Evolutionary conservation across 1,284 basidiomycete species (phyloP).

Genomic region (Xanthoconium separans): DNA sequence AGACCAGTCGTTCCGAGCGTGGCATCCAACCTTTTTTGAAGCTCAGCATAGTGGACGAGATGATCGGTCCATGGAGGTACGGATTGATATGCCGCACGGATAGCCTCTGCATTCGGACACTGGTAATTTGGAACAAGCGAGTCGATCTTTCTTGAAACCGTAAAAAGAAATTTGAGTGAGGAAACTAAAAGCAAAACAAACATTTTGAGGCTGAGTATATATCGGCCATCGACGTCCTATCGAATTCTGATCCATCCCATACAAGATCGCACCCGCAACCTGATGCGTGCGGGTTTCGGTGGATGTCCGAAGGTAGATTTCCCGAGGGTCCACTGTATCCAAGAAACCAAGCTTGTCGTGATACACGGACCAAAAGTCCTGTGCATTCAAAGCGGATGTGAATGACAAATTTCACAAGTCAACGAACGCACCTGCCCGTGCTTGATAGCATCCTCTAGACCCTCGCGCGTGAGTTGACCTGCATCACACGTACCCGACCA

Average conservation of each 20-base stretch:
- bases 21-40: slow-evolving; percentile 42
- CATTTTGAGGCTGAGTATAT: slow-evolving; percentile 41
- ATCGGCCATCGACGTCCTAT: slow-evolving; percentile 40
- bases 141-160: slow-evolving; percentile 41
- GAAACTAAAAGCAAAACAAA: slow-evolving; percentile 18
- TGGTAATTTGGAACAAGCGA: slow-evolving; percentile 49
- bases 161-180: background rate
- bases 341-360: slow-evolving; percentile 43
- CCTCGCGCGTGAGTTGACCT: slow-evolving; percentile 51
- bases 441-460: slow-evolving; percentile 45
- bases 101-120: slow-evolving; percentile 45
- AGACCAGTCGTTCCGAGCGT: slow-evolving; percentile 47
- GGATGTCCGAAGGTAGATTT: slow-evolving; percentile 47
- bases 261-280: slow-evolving; percentile 49
- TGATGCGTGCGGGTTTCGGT: slow-evolving; percentile 50
- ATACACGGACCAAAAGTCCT: slow-evolving; percentile 57
- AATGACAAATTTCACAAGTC: background rate
- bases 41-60: slow-evolving; percentile 38
- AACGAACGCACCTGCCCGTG: slow-evolving; percentile 44
- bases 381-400: background rate
- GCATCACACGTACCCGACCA: slow-evolving; percentile 56
- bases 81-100: slow-evolving; percentile 45
- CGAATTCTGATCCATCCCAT: slow-evolving; percentile 47
- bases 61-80: slow-evolving; percentile 52
- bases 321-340: slow-evolving; percentile 36